Evolutionary conservation across 495 filamentous ascomycete genomes (phyloP), one percentile per base, ranked within the genome.

Genomic region (Xylaria longipes): DNA sequence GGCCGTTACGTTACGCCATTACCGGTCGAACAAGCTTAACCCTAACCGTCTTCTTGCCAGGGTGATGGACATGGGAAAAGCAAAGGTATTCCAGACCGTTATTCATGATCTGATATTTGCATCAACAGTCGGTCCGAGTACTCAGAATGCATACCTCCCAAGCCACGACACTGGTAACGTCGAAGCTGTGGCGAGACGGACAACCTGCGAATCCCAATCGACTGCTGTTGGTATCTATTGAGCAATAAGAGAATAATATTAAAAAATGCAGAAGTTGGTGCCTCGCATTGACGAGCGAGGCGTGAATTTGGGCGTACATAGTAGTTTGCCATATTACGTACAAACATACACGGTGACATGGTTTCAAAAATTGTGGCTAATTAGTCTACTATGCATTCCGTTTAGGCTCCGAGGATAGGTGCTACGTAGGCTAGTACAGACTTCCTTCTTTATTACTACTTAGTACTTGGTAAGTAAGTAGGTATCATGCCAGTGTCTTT

Each of bases 61-160:
- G 58, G 20, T 56, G 35, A 15, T 45, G 68, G 35, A 7, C 7
- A 56, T 63, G 46, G 48, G 46, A 37, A 61, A 29, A 56, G 48
- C 58, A 62, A 50, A 64, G 56, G 68, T 15, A 56, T 27, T 27
- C 20, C 14, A 64, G 35, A 70, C 62, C 46, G 46, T 61, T n/a
- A 33, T 56, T 56, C 68, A 70, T 70, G 68, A 70, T 70, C 68
- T 70, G 68, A 70, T 70, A 41, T 6, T 6, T 52, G 46, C 46
- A 56, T 7, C 27, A 41, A 43, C 11, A 70, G 68, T 64, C 56
- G 68, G 68, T 41, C 68, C 68, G 68, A 61, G 68, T 54, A 41
- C 39, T 43, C 45, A 64, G 60, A 54, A 64, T 62, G 68, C 68
- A 56, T 61, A 25, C 45, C 35, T 45, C 27, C 41, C 43, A 69